Evolutionary conservation across 2,329 filamentous ascomycete species (phyloP), one percentile per base, ranked within the genome.

Genomic region (Curvularia hawaiiensis): DNA sequence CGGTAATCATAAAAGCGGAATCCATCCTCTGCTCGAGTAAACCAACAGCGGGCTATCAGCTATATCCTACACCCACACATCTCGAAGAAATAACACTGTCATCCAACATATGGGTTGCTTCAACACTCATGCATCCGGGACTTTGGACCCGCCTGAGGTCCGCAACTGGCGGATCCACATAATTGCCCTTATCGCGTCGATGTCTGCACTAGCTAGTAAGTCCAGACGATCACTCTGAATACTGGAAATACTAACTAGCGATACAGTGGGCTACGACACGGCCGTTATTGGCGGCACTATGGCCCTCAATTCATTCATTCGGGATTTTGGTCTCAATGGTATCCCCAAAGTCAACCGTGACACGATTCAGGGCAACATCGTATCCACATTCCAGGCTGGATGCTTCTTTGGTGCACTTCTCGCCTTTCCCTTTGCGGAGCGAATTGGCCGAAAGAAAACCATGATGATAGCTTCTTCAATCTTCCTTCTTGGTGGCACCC

Each of bases 401-500:
- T 74, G 71, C 49, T 78, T 77, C 64, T 78, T 78, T 43, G 75
- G 76, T 26, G 74, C 75, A n/a, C 66, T 78, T 4, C 58, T 75
- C 47, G 74, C 75, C 3, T 79, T 82, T 53, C 79, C 79, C 46
- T 75, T 84, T 9, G 80, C 80, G 0, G 82, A 84, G 56, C 76
- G 74, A 33, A 76, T 81, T 31, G 82, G 82, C 16, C 79, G 81
- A 8, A 80, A 80, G 59, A 79, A 77, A 55, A 80, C 79, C 6
- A 76, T 85, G 35, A 78, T 84, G 52, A 62, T 79, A 22, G 79
- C 80, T 4, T 74, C 77, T 8, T 55, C 73, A 5, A 73, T 82
- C 14, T 83, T 82, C 63, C 64, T 78, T 5, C 63, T 78, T 1
- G 77, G 77, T 26, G 77, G 74, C 5, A 75, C 75, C 0, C 61